Percentiles rank a stretch among this genome's conserved stretches.
Evolutionary conservation across 23 red algal genomes (phyloP).

Genomic region (Pyropia haitanensis): DNA sequence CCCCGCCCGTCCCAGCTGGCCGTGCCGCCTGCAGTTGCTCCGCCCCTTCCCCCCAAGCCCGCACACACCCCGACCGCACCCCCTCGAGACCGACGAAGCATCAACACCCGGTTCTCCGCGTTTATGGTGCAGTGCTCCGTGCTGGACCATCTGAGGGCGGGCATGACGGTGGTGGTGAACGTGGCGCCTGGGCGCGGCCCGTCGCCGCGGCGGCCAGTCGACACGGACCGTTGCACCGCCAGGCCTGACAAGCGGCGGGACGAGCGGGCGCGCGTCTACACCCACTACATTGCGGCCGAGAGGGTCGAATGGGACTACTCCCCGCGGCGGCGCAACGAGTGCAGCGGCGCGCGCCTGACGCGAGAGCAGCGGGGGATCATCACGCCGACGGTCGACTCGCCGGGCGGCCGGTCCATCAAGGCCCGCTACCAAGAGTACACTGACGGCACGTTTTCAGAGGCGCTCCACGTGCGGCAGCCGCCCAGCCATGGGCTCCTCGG

Average conservation of each 20-base stretch:
- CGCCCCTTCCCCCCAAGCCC: too few relatives aligned
- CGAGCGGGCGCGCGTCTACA: conserved; percentile 7
- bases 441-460: not conserved
- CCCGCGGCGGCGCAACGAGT: conserved; percentile 11
- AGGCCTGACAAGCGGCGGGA: not conserved
- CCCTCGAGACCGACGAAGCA: too few relatives aligned
- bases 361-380: conserved; percentile 9
- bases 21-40: too few relatives aligned
- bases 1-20: too few relatives aligned
- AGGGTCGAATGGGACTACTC: conserved; percentile 33
- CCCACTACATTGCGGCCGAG: conserved; percentile 31
- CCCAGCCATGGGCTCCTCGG: conserved; percentile 10
- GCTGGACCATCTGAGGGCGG: conserved; percentile 16
- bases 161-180: conserved; percentile 14
- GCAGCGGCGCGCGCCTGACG: conserved; percentile 9
- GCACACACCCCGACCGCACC: too few relatives aligned
- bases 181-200: not conserved
- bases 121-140: conserved; percentile 10
- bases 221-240: too few relatives aligned
- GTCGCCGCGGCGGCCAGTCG: too few relatives aligned
- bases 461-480: too few relatives aligned
- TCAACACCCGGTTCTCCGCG: not conserved
- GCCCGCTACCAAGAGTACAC: conserved; percentile 37
- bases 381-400: conserved; percentile 4
- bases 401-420: conserved; percentile 20